These are phyloP conservation scores for Phycomyces nitens DNA, from an alignment of 192 early-diverging fungal species.

Conservation along the genomic window DNA sequence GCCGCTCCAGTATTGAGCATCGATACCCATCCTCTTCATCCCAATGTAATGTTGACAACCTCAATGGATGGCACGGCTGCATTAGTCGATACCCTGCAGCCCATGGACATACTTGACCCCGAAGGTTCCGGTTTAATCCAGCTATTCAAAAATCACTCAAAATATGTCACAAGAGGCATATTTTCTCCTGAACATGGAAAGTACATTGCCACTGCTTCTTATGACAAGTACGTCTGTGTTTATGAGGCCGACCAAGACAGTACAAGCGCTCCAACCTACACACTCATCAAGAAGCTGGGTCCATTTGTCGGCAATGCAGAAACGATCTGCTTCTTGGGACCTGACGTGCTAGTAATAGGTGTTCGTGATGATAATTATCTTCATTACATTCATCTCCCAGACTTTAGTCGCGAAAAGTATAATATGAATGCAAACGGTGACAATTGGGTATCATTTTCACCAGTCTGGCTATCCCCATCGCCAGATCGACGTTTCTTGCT, in stretches of 20 bases:
- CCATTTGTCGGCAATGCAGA: conserved; percentile 60
- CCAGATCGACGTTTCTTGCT: conserved; percentile 57
- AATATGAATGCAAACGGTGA: conserved; percentile 82
- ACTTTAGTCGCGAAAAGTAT: conserved; percentile 30
- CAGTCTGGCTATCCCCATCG: conserved; percentile 59
- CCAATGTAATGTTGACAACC: conserved; percentile 46
- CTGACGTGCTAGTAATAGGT: conserved; percentile 51
- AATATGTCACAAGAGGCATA: conserved; percentile 61
- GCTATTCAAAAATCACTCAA: conserved; percentile 64
- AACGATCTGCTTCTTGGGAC: conserved; percentile 54
- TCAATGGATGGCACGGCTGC: conserved; percentile 51
- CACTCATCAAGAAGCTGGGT: conserved; percentile 23
- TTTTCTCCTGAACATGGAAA: conserved; percentile 57
- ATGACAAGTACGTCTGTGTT: conserved; percentile 64
- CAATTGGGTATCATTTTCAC: conserved; percentile 79
- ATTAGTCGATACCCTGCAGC: conserved; percentile 37
- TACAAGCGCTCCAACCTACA: conserved; percentile 8
- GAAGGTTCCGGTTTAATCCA: conserved; percentile 38
- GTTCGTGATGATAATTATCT: conserved; percentile 71
- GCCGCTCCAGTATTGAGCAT: conserved; percentile 58
- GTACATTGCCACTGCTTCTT: conserved; percentile 62
- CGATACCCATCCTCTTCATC: conserved; percentile 58
- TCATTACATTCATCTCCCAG: conserved; percentile 57
- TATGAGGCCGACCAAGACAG: conserved; percentile 38
- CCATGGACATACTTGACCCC: conserved; percentile 2